Conservation (phyloP, 1,284 basidiomycete genomes). For the Cryptococcus jaspeensis region DNA sequence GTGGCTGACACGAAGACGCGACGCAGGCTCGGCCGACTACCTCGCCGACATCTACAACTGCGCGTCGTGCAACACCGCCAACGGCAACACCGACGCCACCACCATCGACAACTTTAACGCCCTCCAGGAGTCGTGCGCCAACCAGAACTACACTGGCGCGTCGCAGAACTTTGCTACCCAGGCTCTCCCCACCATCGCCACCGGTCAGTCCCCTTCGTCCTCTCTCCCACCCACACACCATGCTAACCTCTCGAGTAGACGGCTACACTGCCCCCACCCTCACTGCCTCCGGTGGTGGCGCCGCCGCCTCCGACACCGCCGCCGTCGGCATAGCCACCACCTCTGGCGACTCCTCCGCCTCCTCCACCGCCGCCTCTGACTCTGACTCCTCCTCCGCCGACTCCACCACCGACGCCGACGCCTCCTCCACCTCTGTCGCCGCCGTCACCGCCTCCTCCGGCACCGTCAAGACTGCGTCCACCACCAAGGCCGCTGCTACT, state of each 20-base stretch:
- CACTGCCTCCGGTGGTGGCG: conserved; percentile 47
- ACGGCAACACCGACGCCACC: conserved; percentile 44
- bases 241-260: conserved; percentile 7
- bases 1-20: conserved; percentile 1
- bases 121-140: conserved; percentile 40
- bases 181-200: conserved; percentile 27
- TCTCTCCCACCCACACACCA: neutral
- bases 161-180: conserved; percentile 31
- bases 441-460: conserved; percentile 9
- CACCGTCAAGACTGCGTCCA: conserved; percentile 1
- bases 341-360: conserved; percentile 11
- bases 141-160: conserved; percentile 45
- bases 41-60: conserved; percentile 50
- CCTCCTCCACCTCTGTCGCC: conserved; percentile 10
- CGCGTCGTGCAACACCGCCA: conserved; percentile 50
- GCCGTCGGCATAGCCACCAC: conserved; percentile 12
- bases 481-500: conserved; percentile 14
- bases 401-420: conserved; percentile 9
- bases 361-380: conserved; percentile 9
- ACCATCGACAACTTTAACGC: conserved; percentile 38
- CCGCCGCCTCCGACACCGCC: conserved; percentile 27
- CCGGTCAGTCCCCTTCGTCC: conserved; percentile 16
- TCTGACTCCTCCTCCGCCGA: conserved; percentile 12
- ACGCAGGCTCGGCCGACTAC: conserved; percentile 31
- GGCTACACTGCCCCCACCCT: conserved; percentile 41